These are phyloP conservation scores for Aspergillus vadensis DNA, from an alignment of 2,329 filamentous ascomycete genomes.

Conservation along the genomic window DNA sequence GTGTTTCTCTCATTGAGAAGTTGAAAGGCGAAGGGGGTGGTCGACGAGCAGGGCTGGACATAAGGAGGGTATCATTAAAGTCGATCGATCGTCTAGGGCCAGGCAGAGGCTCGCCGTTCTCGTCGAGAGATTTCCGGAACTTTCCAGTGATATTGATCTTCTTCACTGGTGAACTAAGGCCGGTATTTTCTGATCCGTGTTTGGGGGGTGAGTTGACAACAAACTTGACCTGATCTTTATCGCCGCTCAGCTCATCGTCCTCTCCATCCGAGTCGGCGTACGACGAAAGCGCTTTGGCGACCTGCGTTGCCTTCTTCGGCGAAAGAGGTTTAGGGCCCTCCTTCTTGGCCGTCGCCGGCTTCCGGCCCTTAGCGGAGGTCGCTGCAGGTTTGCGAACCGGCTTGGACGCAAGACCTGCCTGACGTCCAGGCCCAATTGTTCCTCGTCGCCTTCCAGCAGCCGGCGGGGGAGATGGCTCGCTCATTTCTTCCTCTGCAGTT, in stretches of 20 bases:
- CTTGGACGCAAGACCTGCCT: slow-evolving; percentile 46
- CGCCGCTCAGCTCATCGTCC: slow-evolving; percentile 46
- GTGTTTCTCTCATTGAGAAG: slow-evolving; percentile 45
- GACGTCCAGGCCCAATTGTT: slow-evolving; percentile 24
- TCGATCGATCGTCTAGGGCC: slow-evolving; percentile 32
- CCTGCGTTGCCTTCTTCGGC: slow-evolving; percentile 52
- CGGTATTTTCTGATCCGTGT: slow-evolving; percentile 28
- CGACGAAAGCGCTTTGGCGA: slow-evolving; percentile 43
- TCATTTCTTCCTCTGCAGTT: slow-evolving; percentile 46
- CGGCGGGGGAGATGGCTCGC: slow-evolving; percentile 26
- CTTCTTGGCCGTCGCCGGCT: slow-evolving; percentile 37
- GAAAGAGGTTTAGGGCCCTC: slow-evolving; percentile 43
- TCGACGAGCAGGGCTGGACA: slow-evolving; percentile 49
- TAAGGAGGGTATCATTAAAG: slow-evolving; percentile 36
- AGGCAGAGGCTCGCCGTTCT: slow-evolving; percentile 36
- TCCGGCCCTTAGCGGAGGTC: slow-evolving; percentile 32
- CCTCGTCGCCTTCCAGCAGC: slow-evolving; percentile 28
- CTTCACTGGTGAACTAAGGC: slow-evolving; percentile 39
- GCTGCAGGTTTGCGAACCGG: slow-evolving; percentile 47
- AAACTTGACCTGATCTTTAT: slow-evolving; percentile 38
- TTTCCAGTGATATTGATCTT: slow-evolving; percentile 35
- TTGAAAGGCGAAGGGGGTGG: slow-evolving; percentile 49
- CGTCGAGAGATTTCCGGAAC: slow-evolving; percentile 30
- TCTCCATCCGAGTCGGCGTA: slow-evolving; percentile 43
- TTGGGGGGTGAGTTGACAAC: slow-evolving; percentile 40